phyloP scores from a whole-genome alignment of 2,329 filamentous ascomycete species.

The Alternaria burnsii region DNA sequence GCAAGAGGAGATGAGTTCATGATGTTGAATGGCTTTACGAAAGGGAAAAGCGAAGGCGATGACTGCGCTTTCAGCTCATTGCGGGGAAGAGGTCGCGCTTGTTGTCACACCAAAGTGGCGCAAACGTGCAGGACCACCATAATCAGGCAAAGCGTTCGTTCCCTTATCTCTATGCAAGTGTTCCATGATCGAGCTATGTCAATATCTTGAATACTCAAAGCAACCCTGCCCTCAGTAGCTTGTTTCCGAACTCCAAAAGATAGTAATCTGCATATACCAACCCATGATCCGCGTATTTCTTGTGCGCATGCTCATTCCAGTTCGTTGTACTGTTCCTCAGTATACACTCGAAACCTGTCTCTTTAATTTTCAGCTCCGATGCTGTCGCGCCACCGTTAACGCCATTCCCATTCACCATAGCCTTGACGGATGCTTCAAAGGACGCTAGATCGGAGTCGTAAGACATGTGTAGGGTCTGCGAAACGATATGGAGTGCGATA shows the following conservation, averaged over 20 bases:
- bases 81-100: too few species aligned
- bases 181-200: not conserved
- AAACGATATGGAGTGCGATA: constrained; percentile 32
- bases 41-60: too few species aligned
- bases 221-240: constrained; percentile 51
- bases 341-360: constrained; percentile 55
- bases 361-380: constrained; percentile 31
- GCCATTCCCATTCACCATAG: constrained; percentile 23
- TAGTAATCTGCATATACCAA: constrained; percentile 62
- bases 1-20: too few species aligned
- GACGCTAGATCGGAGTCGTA: constrained; percentile 40
- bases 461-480: constrained; percentile 42
- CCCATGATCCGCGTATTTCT: constrained; percentile 57
- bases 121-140: too few species aligned
- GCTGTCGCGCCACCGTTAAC: not conserved
- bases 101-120: too few species aligned
- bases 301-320: constrained; percentile 57
- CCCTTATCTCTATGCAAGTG: too few species aligned
- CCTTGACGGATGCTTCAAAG: constrained; percentile 24
- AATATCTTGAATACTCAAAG: constrained; percentile 16
- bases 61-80: too few species aligned
- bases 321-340: constrained; percentile 59
- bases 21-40: too few species aligned
- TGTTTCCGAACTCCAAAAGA: constrained; percentile 58
- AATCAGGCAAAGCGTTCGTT: too few species aligned